These are phyloP conservation scores for Globisporangium echinulatum DNA, from an alignment of 352 stramenopile genomes.

Conservation along the genomic window DNA sequence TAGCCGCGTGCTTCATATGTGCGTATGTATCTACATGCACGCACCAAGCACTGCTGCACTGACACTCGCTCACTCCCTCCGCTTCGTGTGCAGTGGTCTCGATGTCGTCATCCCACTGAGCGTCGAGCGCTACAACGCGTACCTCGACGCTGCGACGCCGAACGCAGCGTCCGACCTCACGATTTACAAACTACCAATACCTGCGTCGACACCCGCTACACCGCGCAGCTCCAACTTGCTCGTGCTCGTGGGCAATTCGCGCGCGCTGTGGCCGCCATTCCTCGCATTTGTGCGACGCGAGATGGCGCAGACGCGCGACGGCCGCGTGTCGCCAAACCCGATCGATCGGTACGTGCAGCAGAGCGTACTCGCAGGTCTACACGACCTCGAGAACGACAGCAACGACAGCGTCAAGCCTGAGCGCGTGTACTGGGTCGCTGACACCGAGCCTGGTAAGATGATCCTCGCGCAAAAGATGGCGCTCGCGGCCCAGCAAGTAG, in stretches of 20 bases:
- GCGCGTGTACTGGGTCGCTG: conserved; percentile 55
- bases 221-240: conserved; percentile 36
- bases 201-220: neutral
- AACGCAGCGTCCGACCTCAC: conserved; percentile 29
- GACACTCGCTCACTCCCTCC: too few relatives aligned
- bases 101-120: conserved; percentile 64
- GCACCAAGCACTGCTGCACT: too few relatives aligned
- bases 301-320: conserved; percentile 17
- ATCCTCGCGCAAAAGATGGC: conserved; percentile 71
- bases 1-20: too few relatives aligned
- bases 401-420: conserved; percentile 16
- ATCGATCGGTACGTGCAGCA: conserved; percentile 55
- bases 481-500: conserved; percentile 34
- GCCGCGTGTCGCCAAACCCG: conserved; percentile 31
- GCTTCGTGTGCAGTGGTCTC: conserved; percentile 28
- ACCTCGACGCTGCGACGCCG: conserved; percentile 22
- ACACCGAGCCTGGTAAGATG: conserved; percentile 64
- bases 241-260: conserved; percentile 68
- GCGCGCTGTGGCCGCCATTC: conserved; percentile 43
- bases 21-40: too few relatives aligned
- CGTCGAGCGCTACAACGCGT: conserved; percentile 60
- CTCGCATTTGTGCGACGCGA: conserved; percentile 32
- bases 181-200: conserved; percentile 38
- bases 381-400: conserved; percentile 13
- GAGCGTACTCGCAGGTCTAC: conserved; percentile 24